phyloP scores from a whole-genome alignment of 1,139 yeast genomes.

The Pneumocystis wakefieldiae region DNA sequence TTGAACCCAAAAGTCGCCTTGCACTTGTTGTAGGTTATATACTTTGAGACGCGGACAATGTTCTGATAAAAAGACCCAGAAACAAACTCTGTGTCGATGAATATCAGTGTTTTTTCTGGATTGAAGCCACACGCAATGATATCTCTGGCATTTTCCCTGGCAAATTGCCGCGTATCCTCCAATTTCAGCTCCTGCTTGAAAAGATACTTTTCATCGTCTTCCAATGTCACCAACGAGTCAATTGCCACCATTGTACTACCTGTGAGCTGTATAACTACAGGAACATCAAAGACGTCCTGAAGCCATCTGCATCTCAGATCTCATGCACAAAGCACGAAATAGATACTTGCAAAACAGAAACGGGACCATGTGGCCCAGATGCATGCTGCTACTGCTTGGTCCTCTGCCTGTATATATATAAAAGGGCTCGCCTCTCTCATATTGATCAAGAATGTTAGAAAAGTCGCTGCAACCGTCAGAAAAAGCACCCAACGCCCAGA shows the following conservation, averaged over 20 bases:
- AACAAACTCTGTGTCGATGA: conserved; percentile 85
- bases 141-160: conserved; percentile 76
- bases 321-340: conserved; percentile 1
- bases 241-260: conserved; percentile 4
- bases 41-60: conserved; percentile 85
- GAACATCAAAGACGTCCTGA: conserved; percentile 93
- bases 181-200: conserved; percentile 83
- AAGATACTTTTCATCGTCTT: conserved; percentile 88
- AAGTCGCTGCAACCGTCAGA: conserved; percentile 35
- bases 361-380: conserved; percentile 94
- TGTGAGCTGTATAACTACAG: conserved; percentile 87
- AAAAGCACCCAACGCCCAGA: background rate
- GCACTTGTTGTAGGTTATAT: conserved; percentile 90
- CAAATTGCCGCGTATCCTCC: conserved; percentile 69
- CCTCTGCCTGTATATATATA: conserved; percentile 97
- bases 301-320: conserved; percentile 41
- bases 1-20: conserved; percentile 95
- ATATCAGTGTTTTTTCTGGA: conserved; percentile 85
- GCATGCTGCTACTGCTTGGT: conserved; percentile 90
- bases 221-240: background rate
- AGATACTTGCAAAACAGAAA: conserved; percentile 63
- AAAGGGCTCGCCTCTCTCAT: conserved; percentile 90
- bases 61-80: conserved; percentile 89
- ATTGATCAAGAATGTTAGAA: conserved; percentile 59
- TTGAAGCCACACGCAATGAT: conserved; percentile 90